These are phyloP conservation scores for Casuarina glauca DNA, from an alignment of 306 rosid species.

Conservation along the genomic window DNA sequence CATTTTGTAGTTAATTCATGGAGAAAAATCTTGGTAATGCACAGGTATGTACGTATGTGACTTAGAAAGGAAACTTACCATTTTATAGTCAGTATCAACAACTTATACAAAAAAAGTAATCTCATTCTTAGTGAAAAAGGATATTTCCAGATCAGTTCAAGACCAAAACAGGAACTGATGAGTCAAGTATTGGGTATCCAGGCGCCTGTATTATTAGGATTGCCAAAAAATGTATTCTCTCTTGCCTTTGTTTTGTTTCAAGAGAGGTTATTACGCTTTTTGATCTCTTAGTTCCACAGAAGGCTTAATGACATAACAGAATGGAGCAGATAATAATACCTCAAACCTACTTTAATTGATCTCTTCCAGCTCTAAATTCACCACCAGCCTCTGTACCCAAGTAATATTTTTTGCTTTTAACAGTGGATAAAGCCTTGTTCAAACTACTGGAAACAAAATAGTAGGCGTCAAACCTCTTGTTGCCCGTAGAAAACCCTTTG, in stretches of 20 bases:
- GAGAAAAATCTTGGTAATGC: background rate
- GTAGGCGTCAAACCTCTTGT: conserved; percentile 55
- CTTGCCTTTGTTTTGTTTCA: background rate
- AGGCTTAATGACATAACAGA: background rate
- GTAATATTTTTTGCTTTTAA: background rate
- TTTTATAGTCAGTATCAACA: background rate
- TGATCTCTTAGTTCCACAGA: background rate
- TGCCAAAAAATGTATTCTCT: background rate
- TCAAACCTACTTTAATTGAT: background rate
- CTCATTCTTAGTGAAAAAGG: background rate
- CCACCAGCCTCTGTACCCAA: background rate
- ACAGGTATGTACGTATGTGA: background rate
- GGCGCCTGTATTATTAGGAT: background rate
- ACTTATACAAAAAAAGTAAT: background rate
- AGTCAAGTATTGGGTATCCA: background rate
- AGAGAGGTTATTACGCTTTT: background rate
- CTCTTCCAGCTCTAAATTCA: background rate
- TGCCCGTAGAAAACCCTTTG: conserved; percentile 64
- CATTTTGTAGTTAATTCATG: background rate
- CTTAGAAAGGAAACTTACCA: background rate
- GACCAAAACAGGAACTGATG: background rate
- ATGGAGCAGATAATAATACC: background rate
- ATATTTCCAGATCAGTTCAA: background rate
- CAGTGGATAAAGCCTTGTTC: background rate
- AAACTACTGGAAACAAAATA: conserved; percentile 9